Evolutionary conservation across 192 early-diverging fungal genomes (phyloP).

Genomic region (Backusella tuberculispora): DNA sequence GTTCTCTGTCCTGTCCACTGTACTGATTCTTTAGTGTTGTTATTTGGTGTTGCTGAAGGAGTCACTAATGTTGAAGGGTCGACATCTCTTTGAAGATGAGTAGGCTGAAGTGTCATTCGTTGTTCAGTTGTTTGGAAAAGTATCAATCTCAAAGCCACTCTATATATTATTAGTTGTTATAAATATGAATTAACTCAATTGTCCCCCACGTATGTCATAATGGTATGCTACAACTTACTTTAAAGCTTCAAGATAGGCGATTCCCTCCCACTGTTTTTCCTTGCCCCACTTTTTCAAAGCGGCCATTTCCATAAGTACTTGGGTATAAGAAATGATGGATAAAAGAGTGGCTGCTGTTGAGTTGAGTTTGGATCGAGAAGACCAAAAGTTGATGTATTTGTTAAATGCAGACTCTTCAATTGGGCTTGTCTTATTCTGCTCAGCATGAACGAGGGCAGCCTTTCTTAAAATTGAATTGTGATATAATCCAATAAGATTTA

Average conservation of each 20-base stretch:
- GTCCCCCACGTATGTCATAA: neutral
- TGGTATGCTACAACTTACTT: conserved; percentile 31
- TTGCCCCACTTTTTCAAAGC: conserved; percentile 30
- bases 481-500: conserved; percentile 83
- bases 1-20: conserved; percentile 47
- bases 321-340: conserved; percentile 57
- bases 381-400: conserved; percentile 73
- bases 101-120: conserved; percentile 63
- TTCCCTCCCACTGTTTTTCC: conserved; percentile 26
- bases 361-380: conserved; percentile 28
- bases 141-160: conserved; percentile 51
- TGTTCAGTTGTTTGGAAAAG: conserved; percentile 55
- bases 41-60: conserved; percentile 28
- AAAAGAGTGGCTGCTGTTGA: conserved; percentile 59
- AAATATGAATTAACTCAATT: neutral
- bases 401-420: conserved; percentile 58
- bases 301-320: conserved; percentile 46
- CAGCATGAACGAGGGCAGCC: conserved; percentile 47
- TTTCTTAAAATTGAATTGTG: conserved; percentile 81
- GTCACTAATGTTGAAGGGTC: conserved; percentile 55
- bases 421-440: conserved; percentile 15
- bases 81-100: conserved; percentile 69
- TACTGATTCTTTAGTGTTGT: conserved; percentile 6
- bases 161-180: conserved; percentile 11
- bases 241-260: conserved; percentile 33